These are phyloP conservation scores for Colletotrichum siamense DNA, from an alignment of 2,329 filamentous ascomycete genomes.

Conservation along the genomic window DNA sequence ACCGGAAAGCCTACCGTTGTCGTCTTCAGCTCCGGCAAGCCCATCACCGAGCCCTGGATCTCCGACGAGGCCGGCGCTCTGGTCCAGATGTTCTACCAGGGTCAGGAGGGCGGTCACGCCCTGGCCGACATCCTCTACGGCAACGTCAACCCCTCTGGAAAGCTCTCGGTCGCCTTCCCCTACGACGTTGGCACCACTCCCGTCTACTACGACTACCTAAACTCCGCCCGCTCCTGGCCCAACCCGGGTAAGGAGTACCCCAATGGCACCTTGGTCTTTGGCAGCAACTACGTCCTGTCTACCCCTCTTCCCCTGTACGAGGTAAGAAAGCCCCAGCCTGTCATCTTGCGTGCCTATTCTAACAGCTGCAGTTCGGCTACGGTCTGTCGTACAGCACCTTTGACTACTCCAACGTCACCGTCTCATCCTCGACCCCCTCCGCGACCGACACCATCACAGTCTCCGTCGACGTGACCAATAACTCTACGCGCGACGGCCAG, in stretches of 20 bases:
- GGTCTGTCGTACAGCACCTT: slow-evolving; percentile 71
- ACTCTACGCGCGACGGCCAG: slow-evolving; percentile 59
- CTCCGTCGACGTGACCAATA: slow-evolving; percentile 67
- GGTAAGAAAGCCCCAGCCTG: slow-evolving; percentile 17
- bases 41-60: slow-evolving; percentile 77
- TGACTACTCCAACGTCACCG: slow-evolving; percentile 57
- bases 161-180: slow-evolving; percentile 71
- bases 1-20: slow-evolving; percentile 73
- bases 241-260: slow-evolving; percentile 57
- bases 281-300: slow-evolving; percentile 68
- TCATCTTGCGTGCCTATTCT: neutral
- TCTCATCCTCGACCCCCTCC: slow-evolving; percentile 53
- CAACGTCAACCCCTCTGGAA: slow-evolving; percentile 68
- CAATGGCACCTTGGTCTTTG: slow-evolving; percentile 69
- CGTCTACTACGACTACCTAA: slow-evolving; percentile 75
- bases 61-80: slow-evolving; percentile 68
- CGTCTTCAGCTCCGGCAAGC: slow-evolving; percentile 73
- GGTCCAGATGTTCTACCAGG: slow-evolving; percentile 78
- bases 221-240: slow-evolving; percentile 62
- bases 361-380: slow-evolving; percentile 61
- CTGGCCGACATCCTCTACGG: slow-evolving; percentile 72
- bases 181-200: slow-evolving; percentile 70
- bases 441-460: slow-evolving; percentile 61
- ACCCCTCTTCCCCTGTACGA: slow-evolving; percentile 64
- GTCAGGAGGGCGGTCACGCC: slow-evolving; percentile 70